Base-by-base conservation (phyloP, 2,329 filamentous ascomycete genomes). In the Xylariaceae sp. region DNA sequence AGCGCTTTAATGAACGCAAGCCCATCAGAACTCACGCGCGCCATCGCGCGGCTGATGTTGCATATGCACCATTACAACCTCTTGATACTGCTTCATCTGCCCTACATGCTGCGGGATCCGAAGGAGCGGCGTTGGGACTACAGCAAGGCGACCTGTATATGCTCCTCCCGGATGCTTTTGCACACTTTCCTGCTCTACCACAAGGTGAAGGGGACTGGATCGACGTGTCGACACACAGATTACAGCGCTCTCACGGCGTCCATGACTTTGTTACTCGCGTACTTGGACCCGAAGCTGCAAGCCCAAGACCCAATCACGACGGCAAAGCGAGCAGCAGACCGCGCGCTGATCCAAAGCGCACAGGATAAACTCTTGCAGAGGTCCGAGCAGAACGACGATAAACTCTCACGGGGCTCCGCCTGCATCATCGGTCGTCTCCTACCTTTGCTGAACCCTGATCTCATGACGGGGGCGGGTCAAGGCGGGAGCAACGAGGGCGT, bases 51-150 rank as follows among this genome's bases (percentile, higher is more conserved):
- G 5, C 58, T 76, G 6, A 73, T 78, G 61, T 63, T 75, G 6
- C 80, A 83, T 53, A 70, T 82, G 43, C 71, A 74, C 2, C 76
- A 82, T 56, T 75, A 76, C 59, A 73, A 76, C 32, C 70, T 82
- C 2, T 66, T 81, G 7, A 73, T 78, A 32, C 71, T 79, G 8
- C 71, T 83, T 0, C 80, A 84, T 55, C 70, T 83, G 1, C 80
- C 80, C 0, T 81, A 78, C 55, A 76, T 83, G 66, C 71, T 82
- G 10, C 72, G 70, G 21, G 66, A 72, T 34, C 62, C 68, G 1
- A 60, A 65, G 18, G 70, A 71, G 16, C 66, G 67, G 6, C 70
- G 71, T 15, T 74, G 75, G 51, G 73, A 77, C 18, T 76, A 78
- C 60, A 79, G 74, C 59, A 79, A 75, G 51, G 71, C 72, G 12